Conservation (phyloP, 176 grass and related monocot species). For the sorghum (Sorghum bicolor) region Sorghum_bicolor_NCBIv3 NC_012870.2:18837501-18838000, state of each 20-base stretch:
- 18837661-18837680: conserved; percentile 96
- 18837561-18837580: conserved; percentile 96
- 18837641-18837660: conserved; percentile 85
- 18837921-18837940: background rate
- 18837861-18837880: conserved; percentile 98
- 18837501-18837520: conserved; percentile 99
- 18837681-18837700: conserved; percentile 89
- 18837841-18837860: conserved; percentile 75
- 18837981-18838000: conserved; percentile 29
- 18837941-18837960: background rate
- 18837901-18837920: conserved; percentile 54
- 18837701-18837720: conserved; percentile 90
- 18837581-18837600: conserved; percentile 92
- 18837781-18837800: conserved; percentile 84
- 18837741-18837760: conserved; percentile 99
- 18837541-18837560: conserved; percentile 90
- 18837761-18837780: conserved; percentile 99
- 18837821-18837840: conserved; percentile 59
- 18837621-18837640: conserved; percentile 80
- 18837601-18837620: conserved; percentile 97
- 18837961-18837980: background rate
- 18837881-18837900: conserved; percentile 86
- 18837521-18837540: conserved; percentile 86
- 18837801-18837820: conserved; percentile 83
- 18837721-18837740: conserved; percentile 88